Conservation (phyloP, 371 early-diverging fungal species). For the Batkoa obscura region DNA sequence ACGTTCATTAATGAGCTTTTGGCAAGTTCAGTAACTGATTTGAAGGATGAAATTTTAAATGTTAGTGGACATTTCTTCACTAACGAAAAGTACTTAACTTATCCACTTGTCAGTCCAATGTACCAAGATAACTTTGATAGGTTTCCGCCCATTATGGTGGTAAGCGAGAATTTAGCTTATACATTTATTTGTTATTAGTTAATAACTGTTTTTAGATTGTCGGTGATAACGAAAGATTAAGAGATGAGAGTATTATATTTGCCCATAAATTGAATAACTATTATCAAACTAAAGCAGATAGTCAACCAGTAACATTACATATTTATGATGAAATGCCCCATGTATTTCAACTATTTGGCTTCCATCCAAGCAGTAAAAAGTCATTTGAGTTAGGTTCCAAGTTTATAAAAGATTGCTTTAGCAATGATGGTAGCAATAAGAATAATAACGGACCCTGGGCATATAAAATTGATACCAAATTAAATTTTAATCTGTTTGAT, state of each 20-base stretch:
- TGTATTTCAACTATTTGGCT: slow-evolving; percentile 6
- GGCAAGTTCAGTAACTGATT: too few species aligned
- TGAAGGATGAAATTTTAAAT: not conserved
- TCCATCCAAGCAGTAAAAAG: slow-evolving; percentile 3
- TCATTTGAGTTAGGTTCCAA: not conserved
- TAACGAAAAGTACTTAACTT: slow-evolving; percentile 18
- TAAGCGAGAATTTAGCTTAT: not conserved
- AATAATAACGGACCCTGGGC: too few species aligned
- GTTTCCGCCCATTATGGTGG: slow-evolving; percentile 19
- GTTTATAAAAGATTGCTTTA: slow-evolving; percentile 1
- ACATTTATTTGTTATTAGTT: not conserved
- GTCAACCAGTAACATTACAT: slow-evolving; percentile 3
- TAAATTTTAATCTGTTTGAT: too few species aligned
- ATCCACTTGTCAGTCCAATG: slow-evolving; percentile 17
- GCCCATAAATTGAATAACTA: slow-evolving; percentile 12
- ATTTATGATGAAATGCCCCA: slow-evolving; percentile 8
- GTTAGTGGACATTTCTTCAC: slow-evolving; percentile 30
- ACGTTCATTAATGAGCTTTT: too few species aligned
- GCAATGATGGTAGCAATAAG: too few species aligned
- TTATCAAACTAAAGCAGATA: slow-evolving; percentile 6
- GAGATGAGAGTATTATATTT: slow-evolving; percentile 15
- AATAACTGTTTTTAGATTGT: slow-evolving; percentile 6
- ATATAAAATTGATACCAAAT: too few species aligned
- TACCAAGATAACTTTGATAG: slow-evolving; percentile 15
- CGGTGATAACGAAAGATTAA: slow-evolving; percentile 17